A percentile compares a stretch with the other conserved stretches of the same genome.
phyloP scores from a whole-genome alignment of 1,284 basidiomycete genomes.

The Rhodofomes roseus region DNA sequence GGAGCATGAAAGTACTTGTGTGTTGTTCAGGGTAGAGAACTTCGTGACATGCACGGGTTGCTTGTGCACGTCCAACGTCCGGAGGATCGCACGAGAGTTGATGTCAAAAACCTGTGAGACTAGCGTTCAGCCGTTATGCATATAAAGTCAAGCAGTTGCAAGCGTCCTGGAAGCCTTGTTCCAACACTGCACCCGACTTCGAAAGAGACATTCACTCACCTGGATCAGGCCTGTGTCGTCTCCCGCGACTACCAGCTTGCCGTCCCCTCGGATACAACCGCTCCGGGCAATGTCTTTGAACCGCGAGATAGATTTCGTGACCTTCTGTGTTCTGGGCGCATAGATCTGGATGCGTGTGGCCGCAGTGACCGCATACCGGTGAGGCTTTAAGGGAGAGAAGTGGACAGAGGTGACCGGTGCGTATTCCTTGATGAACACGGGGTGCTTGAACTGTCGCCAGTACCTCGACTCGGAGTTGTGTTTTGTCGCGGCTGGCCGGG shows the following conservation, averaged over 20 bases:
- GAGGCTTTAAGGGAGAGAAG: slow-evolving; percentile 82
- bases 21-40: slow-evolving; percentile 81
- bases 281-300: slow-evolving; percentile 96
- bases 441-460: slow-evolving; percentile 81
- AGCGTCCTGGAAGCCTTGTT: neutral
- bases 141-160: neutral
- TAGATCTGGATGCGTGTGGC: slow-evolving; percentile 95
- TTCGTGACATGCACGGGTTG: slow-evolving; percentile 94
- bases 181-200: neutral
- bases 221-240: slow-evolving; percentile 94
- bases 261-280: slow-evolving; percentile 86
- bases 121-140: slow-evolving; percentile 2
- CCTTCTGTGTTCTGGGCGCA: slow-evolving; percentile 91
- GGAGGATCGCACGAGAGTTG: slow-evolving; percentile 89
- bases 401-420: slow-evolving; percentile 91
- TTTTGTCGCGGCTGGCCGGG: slow-evolving; percentile 53
- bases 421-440: slow-evolving; percentile 92
- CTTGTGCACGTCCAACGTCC: slow-evolving; percentile 90
- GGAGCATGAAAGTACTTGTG: slow-evolving; percentile 90
- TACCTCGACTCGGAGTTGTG: slow-evolving; percentile 71
- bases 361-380: slow-evolving; percentile 93
- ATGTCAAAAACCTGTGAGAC: slow-evolving; percentile 84
- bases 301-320: slow-evolving; percentile 93
- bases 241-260: slow-evolving; percentile 92
- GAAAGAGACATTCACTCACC: slow-evolving; percentile 39